These are phyloP conservation scores for Fusarium coffeatum DNA, from an alignment of 2,329 filamentous ascomycete genomes.

Conservation along the genomic window DNA sequence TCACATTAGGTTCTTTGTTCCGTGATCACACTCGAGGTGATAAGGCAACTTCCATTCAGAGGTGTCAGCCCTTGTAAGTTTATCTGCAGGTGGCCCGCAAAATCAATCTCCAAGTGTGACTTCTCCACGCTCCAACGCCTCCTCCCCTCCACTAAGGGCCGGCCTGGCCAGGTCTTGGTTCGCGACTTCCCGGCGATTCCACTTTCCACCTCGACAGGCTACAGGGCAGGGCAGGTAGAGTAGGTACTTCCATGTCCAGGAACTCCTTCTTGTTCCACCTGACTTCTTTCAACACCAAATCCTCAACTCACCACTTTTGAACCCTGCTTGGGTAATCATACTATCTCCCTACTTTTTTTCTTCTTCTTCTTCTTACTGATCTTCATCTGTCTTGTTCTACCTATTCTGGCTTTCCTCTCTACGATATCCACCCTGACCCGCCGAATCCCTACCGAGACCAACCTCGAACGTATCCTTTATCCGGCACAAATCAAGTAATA, in stretches of 20 bases:
- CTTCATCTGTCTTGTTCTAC: slow-evolving; percentile 1
- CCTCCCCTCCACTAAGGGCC: slow-evolving; percentile 29
- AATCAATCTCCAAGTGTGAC: slow-evolving; percentile 27
- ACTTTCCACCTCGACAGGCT: slow-evolving; percentile 32
- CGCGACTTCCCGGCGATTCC: slow-evolving; percentile 33
- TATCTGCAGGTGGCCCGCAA: slow-evolving; percentile 28
- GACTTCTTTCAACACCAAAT: slow-evolving; percentile 38
- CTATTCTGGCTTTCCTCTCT: slow-evolving; percentile 6
- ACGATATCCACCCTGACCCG: slow-evolving; percentile 17
- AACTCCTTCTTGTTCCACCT: slow-evolving; percentile 37
- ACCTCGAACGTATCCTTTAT: slow-evolving; percentile 16
- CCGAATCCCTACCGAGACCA: slow-evolving; percentile 26
- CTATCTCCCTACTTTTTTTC: not conserved
- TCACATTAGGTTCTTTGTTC: not conserved
- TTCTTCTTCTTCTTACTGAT: not conserved
- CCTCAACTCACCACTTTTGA: slow-evolving; percentile 26
- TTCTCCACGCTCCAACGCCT: slow-evolving; percentile 38
- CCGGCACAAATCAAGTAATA: slow-evolving; percentile 20
- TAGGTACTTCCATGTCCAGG: slow-evolving; percentile 17
- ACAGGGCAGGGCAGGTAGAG: slow-evolving; percentile 30
- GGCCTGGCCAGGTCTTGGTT: slow-evolving; percentile 4
- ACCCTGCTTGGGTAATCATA: slow-evolving; percentile 9
- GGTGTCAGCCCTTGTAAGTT: slow-evolving; percentile 9
- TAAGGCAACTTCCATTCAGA: not conserved
- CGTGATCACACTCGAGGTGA: not conserved